phyloP scores from a whole-genome alignment of 2,329 filamentous ascomycete genomes.

The Lachnellula hyalina region DNA sequence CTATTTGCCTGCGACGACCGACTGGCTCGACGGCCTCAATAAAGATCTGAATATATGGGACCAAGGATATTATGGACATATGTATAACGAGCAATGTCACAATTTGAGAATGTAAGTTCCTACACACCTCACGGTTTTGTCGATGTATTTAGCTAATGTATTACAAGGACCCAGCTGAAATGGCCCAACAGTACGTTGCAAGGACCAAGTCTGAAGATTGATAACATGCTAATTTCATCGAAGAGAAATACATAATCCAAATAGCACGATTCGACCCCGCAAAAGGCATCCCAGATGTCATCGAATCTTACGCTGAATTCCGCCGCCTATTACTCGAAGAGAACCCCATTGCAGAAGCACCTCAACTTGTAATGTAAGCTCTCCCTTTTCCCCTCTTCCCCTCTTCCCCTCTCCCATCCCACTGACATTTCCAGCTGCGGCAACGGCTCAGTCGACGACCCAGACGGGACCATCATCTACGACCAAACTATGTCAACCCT shows the following conservation, averaged over 20 bases:
- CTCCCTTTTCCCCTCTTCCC: neutral
- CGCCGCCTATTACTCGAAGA: constrained; percentile 53
- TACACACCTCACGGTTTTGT: neutral
- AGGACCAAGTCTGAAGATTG: neutral
- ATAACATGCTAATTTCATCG: constrained; percentile 5
- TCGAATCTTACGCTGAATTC: constrained; percentile 71
- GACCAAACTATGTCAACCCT: constrained; percentile 66
- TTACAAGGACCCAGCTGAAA: constrained; percentile 45
- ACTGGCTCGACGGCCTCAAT: constrained; percentile 80
- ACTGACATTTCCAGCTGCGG: constrained; percentile 45
- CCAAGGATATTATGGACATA: constrained; percentile 64
- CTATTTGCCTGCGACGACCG: constrained; percentile 75
- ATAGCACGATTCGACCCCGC: constrained; percentile 79
- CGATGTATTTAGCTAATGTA: neutral
- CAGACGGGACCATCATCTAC: constrained; percentile 67
- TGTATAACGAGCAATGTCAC: constrained; percentile 62
- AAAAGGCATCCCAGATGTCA: constrained; percentile 74
- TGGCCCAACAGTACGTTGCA: constrained; percentile 45
- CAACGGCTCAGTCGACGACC: constrained; percentile 76
- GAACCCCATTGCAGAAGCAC: constrained; percentile 44
- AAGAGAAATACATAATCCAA: constrained; percentile 70
- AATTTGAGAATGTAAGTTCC: constrained; percentile 49
- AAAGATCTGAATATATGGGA: constrained; percentile 69
- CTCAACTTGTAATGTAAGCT: constrained; percentile 64
- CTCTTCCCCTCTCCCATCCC: neutral